Evolutionary conservation across 805 yeast species (phyloP), one percentile per base, ranked within the genome.

Genomic region (Lachancea kluyveri): DNA sequence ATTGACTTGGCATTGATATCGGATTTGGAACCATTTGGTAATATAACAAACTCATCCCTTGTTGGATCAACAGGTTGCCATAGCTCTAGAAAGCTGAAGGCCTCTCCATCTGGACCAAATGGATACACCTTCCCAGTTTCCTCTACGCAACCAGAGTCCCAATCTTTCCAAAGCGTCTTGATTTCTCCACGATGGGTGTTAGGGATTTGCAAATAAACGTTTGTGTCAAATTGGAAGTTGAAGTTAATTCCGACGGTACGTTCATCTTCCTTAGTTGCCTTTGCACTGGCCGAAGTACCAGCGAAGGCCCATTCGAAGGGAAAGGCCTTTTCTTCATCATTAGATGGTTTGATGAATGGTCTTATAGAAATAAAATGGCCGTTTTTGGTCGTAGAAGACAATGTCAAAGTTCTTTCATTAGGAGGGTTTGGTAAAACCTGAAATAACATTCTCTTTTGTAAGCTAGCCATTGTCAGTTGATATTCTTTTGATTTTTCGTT

Each of bases 261-360:
- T n/a, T 29, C 39, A 23, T 41, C 45, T 8, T 67, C 50, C 28
- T 48, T 52, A 25, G 48, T 52, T 8, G 62, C 63, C 5, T 52
- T 57, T 21, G 65, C 44, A 3, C 55, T 52, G 10, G 56, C 55
- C 30, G 72, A 73, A 1, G 48, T 50, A 2, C 84, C 83, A 4
- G 69, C 67, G 52, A 74, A 69, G 1, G 67, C 72, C 79, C 80
- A 72, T 43, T 77, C 76, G 41, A 73, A 73, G 14, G 71, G 71
- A 42, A 64, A 65, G n/a, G 39, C 43, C 11, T 44, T 43, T 27
- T 52, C 59, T 4, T 45, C 42, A 2, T 43, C 45, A 3, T 47
- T 45, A 5, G 30, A 18, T 17, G 59, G 54, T n/a, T 42, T 43
- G 27, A 48, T 46, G 11, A 59, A 44, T 10, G 65, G 62, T 39